Percentiles rank a stretch among this genome's conserved stretches.
Conservation (phyloP, 2,329 filamentous ascomycete species). For the Aspergillus sp. region DNA sequence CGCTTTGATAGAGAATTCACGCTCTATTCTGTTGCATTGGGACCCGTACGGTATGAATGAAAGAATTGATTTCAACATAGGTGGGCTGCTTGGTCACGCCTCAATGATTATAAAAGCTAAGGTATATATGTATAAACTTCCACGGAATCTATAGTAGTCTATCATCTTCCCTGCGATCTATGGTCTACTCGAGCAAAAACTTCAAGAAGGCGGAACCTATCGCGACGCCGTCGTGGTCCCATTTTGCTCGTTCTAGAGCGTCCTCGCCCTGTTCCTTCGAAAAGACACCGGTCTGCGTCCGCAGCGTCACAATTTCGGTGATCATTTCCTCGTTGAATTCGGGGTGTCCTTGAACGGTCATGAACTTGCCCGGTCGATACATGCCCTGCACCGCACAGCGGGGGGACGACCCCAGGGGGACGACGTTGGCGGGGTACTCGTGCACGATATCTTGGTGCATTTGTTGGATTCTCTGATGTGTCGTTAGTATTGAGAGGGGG, state of each 20-base stretch:
- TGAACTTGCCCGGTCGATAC: slow-evolving; percentile 63
- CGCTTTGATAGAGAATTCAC: too few relatives aligned
- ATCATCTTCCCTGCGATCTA: not conserved
- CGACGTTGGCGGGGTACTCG: slow-evolving; percentile 59
- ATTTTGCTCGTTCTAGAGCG: slow-evolving; percentile 62
- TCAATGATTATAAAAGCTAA: not conserved
- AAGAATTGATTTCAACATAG: too few relatives aligned
- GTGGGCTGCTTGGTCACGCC: too few relatives aligned
- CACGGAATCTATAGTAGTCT: not conserved
- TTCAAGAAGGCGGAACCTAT: slow-evolving; percentile 72
- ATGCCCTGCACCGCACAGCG: slow-evolving; percentile 76
- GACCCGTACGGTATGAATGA: too few relatives aligned
- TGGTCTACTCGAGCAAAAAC: slow-evolving; percentile 61
- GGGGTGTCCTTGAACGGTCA: slow-evolving; percentile 82
- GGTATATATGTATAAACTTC: not conserved
- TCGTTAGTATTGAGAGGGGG: not conserved
- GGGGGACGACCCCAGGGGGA: slow-evolving; percentile 62
- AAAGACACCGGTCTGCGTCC: slow-evolving; percentile 68
- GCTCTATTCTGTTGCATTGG: not conserved
- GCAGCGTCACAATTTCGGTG: slow-evolving; percentile 61
- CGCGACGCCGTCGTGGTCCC: slow-evolving; percentile 74
- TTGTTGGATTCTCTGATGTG: slow-evolving; percentile 60
- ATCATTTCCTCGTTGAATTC: slow-evolving; percentile 76
- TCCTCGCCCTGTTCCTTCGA: slow-evolving; percentile 66
- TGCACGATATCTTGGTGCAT: slow-evolving; percentile 81